Percentiles rank a stretch among this genome's conserved stretches.
Conservation (phyloP, 768 basidiomycete species). For the Tricholomella constricta region DNA sequence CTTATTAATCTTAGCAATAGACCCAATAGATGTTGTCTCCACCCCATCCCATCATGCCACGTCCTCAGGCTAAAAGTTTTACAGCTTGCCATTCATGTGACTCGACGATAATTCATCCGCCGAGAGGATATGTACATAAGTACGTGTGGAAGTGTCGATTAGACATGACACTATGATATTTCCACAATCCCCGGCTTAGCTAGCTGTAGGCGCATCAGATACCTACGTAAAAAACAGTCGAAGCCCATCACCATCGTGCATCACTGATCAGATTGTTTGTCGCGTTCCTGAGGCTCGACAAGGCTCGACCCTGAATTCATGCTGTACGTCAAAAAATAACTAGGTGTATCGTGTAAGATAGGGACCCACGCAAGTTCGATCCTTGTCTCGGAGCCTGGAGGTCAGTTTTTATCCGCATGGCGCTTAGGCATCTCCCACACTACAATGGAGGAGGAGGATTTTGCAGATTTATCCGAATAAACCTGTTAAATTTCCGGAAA, state of each 20-base stretch:
- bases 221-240: neutral
- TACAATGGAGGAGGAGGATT: too few species aligned
- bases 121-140: neutral
- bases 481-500: too few species aligned
- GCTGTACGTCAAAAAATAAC: neutral
- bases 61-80: neutral
- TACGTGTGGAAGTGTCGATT: neutral
- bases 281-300: slow-evolving; percentile 1
- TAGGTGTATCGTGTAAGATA: neutral
- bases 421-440: too few species aligned
- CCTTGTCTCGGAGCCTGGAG: too few species aligned
- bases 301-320: neutral
- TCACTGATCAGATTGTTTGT: slow-evolving; percentile 17
- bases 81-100: slow-evolving; percentile 1
- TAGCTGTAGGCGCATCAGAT: slow-evolving; percentile 3
- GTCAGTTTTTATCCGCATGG: too few species aligned
- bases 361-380: too few species aligned
- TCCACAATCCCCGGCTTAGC: neutral
- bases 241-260: too few species aligned
- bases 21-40: slow-evolving; percentile 5
- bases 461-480: too few species aligned
- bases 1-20: slow-evolving; percentile 7
- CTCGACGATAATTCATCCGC: neutral
- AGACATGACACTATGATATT: neutral
- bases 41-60: neutral